Base-by-base conservation (phyloP, 192 early-diverging fungal species). In the Linderina pennispora region DNA sequence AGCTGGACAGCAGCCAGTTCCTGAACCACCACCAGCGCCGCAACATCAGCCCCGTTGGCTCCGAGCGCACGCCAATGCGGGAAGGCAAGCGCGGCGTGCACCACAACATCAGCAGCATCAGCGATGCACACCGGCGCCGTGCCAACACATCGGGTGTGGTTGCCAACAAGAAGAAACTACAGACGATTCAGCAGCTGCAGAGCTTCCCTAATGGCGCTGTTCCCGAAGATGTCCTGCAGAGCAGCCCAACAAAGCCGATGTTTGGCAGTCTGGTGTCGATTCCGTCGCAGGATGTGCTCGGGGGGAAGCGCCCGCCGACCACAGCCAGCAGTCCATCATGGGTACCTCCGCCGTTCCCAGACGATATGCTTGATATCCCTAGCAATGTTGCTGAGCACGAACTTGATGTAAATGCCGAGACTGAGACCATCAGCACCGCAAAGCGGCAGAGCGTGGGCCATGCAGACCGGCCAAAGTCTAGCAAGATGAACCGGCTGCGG, bases 81-180 rank as follows among this genome's bases (percentile, higher is more conserved):
- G 28, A 31, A 11, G 6, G 11, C 28, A 31, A 31, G 28, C 28
- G 28, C 28, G n/a, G n/a, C n/a, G n/a, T n/a, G n/a, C n/a, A n/a
- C n/a, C n/a, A n/a, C n/a, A n/a, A n/a, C n/a, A n/a, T n/a, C n/a
- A n/a, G n/a, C n/a, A n/a, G n/a, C n/a, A 11, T 31, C 6, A 11
- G 11, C 28, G 28, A 31, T 31, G 28, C 28, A 11, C 28, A 59
- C 40, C 62, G 68, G 14, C 56, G 68, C 8, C 56, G 68, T 15
- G 68, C 68, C 20, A 72, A 72, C 45, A 72, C 68, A 14, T 72
- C 68, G 10, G 62, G 68, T 24, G 68, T 55, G 17, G 63, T 72
- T 61, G 41, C 55, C 34, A 72, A 65, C 53, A 72, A 72, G 39
- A 72, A 72, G 57, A 64, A 72, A 53, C 57, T 72, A 26, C 68